A percentile compares a stretch with the other conserved stretches of the same genome.
These are phyloP conservation scores for Chrysoporthe puriensis DNA, from an alignment of 2,329 filamentous ascomycete genomes.

Conservation along the genomic window DNA sequence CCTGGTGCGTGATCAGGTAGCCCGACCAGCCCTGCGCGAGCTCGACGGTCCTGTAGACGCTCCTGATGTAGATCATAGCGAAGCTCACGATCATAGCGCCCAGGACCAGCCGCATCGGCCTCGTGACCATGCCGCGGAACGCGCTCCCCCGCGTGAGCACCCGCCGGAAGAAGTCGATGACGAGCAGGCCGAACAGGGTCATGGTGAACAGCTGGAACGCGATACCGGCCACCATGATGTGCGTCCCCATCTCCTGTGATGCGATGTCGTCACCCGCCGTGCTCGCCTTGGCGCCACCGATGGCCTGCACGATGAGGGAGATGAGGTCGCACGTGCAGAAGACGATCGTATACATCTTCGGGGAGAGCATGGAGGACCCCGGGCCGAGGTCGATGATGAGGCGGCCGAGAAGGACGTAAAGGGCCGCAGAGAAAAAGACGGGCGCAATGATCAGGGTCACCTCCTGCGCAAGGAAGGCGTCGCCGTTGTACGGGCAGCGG, in stretches of 20 bases:
- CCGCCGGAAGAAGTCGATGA: constrained; percentile 44
- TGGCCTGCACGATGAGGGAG: constrained; percentile 51
- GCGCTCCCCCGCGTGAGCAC: constrained; percentile 32
- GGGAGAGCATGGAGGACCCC: constrained; percentile 46
- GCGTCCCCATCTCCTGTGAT: constrained; percentile 39
- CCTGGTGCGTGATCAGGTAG: constrained; percentile 53
- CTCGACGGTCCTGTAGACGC: constrained; percentile 55
- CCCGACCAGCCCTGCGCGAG: constrained; percentile 53
- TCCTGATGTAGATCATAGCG: constrained; percentile 49
- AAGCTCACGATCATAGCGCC: constrained; percentile 46
- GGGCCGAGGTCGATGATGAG: constrained; percentile 50
- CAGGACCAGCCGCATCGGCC: constrained; percentile 34
- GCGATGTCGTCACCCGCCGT: constrained; percentile 41
- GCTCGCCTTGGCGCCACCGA: constrained; percentile 52
- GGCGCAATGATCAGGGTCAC: constrained; percentile 49
- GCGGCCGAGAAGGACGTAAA: constrained; percentile 53
- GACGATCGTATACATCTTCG: constrained; percentile 50
- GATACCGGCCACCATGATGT: constrained; percentile 55
- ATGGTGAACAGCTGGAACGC: constrained; percentile 55
- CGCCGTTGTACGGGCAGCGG: constrained; percentile 51
- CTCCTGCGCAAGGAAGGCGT: constrained; percentile 55
- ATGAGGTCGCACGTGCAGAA: constrained; percentile 51
- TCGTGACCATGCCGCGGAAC: constrained; percentile 38
- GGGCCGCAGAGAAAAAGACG: constrained; percentile 54
- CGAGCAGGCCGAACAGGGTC: constrained; percentile 47